Base-by-base conservation (phyloP, 768 basidiomycete species). In the Gymnopilus junonius region DNA sequence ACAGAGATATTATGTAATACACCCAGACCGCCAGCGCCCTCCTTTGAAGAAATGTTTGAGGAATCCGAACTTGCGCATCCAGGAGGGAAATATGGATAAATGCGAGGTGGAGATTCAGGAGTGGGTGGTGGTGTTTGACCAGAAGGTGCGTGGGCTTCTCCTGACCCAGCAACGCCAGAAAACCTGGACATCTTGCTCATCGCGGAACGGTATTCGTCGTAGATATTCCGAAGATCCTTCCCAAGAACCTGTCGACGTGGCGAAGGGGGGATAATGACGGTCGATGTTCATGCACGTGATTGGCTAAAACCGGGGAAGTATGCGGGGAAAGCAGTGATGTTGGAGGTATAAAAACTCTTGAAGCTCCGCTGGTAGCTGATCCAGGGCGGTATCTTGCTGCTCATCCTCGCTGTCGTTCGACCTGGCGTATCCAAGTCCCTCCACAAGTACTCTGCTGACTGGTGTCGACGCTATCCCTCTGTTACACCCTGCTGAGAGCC, bases 191-290 rank as follows among this genome's bases (percentile, higher is more conserved):
- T 35, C 65, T 76, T 79, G 39, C 79, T 79, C 23, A 71, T 79
- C 59, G 85, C 77, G 0, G 89, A 90, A 58, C 89, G 82, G 70
- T 93, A 93, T 63, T 91, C 85, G 73, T 93, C 92, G 65, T 93
- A 93, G 54, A 93, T 92, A 66, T 92, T n/a, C 89, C 2, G 81
- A 82, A 8, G 84, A 86, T 29, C 85, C 86, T 58, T 92, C 91
- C 85, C 90, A 91, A 1, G 76, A 77, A 4, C 70, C 66, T 0
- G 67, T 71, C 11, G 71, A 69, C 0, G 66, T 61, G 10, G 69
- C 60, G 25, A 72, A 71, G n/a, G 25, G 73, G 10, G 73, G 73
- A n/a, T 25, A 74, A 62, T 2, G 78, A 76, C 1, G 77, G 74
- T 8, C 71, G 62, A 10, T 72, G 74, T 53, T 67, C 65, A 5